phyloP scores from a whole-genome alignment of 116 monocot species.

The Trichopus zeylanicus region DNA sequence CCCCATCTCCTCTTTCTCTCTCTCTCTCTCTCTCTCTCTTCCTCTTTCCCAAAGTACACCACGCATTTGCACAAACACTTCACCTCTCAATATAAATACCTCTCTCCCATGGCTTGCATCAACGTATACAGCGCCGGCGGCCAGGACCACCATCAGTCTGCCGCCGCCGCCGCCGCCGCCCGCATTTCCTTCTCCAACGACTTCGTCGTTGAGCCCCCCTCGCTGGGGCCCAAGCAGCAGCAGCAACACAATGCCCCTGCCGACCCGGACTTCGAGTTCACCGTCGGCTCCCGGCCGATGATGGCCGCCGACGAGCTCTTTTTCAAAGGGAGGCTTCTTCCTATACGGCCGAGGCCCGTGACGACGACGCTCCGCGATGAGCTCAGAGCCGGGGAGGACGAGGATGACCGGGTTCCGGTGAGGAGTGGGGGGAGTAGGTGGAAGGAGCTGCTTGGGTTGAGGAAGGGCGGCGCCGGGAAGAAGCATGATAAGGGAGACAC shows the following conservation, averaged over 20 bases:
- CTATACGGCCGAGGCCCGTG: constrained; percentile 17
- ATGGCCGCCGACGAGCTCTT: constrained; percentile 25
- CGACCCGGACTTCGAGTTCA: constrained; percentile 37
- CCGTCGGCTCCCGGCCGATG: constrained; percentile 27
- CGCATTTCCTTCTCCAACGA: constrained; percentile 91
- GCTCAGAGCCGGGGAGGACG: constrained; percentile 14
- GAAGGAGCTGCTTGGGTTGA: constrained; percentile 51
- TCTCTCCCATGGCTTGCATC: background rate
- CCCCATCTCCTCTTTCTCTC: background rate
- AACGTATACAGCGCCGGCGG: background rate
- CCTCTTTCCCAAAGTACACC: background rate
- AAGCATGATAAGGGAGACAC: constrained; percentile 1
- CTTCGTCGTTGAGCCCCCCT: constrained; percentile 49
- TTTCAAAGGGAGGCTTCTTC: constrained; percentile 34
- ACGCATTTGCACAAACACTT: background rate
- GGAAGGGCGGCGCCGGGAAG: constrained; percentile 9
- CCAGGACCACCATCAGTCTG: background rate
- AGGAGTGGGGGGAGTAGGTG: constrained; percentile 17
- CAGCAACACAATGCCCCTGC: too few species aligned
- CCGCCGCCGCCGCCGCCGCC: too few species aligned
- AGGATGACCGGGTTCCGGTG: constrained; percentile 5
- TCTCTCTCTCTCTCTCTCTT: background rate
- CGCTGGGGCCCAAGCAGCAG: constrained; percentile 3
- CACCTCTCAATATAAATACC: too few species aligned
- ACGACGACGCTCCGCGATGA: constrained; percentile 46